phyloP scores from a whole-genome alignment of 2,329 filamentous ascomycete genomes.

The Coniella vitis region DNA sequence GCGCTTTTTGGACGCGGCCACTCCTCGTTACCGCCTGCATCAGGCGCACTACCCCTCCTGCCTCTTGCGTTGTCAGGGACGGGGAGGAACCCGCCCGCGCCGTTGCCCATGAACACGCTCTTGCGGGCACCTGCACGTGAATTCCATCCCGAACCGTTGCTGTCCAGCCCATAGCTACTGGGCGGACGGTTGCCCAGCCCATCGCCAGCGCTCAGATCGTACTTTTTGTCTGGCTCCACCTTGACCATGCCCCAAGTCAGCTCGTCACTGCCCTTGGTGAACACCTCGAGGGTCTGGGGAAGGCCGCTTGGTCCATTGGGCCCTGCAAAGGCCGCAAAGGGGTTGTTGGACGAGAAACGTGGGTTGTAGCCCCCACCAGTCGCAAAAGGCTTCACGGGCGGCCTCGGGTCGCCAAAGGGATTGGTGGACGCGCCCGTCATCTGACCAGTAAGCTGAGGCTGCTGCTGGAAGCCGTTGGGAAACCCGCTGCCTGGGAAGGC shows the following conservation, averaged over 20 bases:
- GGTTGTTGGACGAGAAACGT: slow-evolving; percentile 56
- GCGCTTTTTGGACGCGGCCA: slow-evolving; percentile 40
- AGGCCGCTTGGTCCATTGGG: slow-evolving; percentile 30
- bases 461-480: slow-evolving; percentile 7
- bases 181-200: slow-evolving; percentile 34
- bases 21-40: slow-evolving; percentile 25
- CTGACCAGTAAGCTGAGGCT: background rate
- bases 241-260: slow-evolving; percentile 53
- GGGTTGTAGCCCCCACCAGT: slow-evolving; percentile 21
- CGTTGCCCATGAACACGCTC: slow-evolving; percentile 48
- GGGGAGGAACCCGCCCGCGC: slow-evolving; percentile 45
- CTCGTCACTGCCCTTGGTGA: slow-evolving; percentile 52
- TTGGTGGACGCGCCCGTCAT: background rate
- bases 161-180: slow-evolving; percentile 52
- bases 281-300: slow-evolving; percentile 51
- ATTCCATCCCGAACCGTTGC: slow-evolving; percentile 47
- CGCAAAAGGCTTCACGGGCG: slow-evolving; percentile 19
- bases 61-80: slow-evolving; percentile 32
- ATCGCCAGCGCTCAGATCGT: slow-evolving; percentile 24
- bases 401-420: background rate
- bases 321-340: slow-evolving; percentile 37
- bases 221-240: slow-evolving; percentile 29
- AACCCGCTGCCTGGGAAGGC: slow-evolving; percentile 16
- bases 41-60: slow-evolving; percentile 15
- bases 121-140: slow-evolving; percentile 41